Evolutionary conservation across 1,139 yeast genomes (phyloP), one percentile per base, ranked within the genome.

Genomic region (Suzukiozyma palmioleophila): DNA sequence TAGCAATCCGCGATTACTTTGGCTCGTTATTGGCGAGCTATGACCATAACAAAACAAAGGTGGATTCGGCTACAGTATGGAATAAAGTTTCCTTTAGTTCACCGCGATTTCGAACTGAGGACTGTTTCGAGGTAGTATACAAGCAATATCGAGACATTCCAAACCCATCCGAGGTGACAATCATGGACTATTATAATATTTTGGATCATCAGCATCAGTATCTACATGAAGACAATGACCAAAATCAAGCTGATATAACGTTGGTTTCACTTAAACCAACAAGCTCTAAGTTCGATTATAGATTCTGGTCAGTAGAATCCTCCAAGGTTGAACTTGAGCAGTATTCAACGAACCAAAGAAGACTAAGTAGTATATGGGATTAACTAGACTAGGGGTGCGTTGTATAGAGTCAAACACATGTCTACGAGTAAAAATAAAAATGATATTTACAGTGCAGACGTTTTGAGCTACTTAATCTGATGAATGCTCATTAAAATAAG

Each of bases 241-340:
- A 28, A 5, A 12, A 28, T n/a, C 31, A 13, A 28, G 13, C 8
- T 8, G 31, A 28, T 5, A 28, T 28, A 3, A 28, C 16, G 16
- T 12, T 38, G 34, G 36, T n/a, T 28, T 47, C n/a, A 21, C 28
- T 2, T 41, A 43, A 31, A 29, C 33, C 9, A 36, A 43, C 24
- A 36, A 12, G 33, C 41, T 24, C 43, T 36, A 9, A 16, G 22
- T 18, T 29, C 12, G 35, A 41, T 18, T n/a, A 33, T 11, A 22
- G 26, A n/a, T 64, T 64, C 42, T 64, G 69, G 69, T 50, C 57
- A 32, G 50, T 48, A 14, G 68, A 64, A 42, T 29, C 57, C 1
- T 52, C 63, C 1, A 48, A 63, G 24, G 32, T 48, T n/a, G 71
- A 63, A 35, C 43, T 64, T 38, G 66, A 62, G 37, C 65, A 62